These are phyloP conservation scores for Pichia californica DNA, from an alignment of 805 yeast species.

Conservation along the genomic window DNA sequence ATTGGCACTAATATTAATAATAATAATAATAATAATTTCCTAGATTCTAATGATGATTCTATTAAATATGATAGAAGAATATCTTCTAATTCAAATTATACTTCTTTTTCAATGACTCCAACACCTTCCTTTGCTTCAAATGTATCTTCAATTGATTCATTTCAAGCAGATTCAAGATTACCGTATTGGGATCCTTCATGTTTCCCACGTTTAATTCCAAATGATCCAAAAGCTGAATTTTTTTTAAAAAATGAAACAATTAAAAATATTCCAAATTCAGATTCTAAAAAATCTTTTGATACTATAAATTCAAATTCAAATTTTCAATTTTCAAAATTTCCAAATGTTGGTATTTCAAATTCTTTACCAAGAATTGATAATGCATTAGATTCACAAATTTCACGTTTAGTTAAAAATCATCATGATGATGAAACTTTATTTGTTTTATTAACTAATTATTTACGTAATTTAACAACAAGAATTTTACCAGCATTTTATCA, in stretches of 20 bases:
- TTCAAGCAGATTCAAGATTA: conserved; percentile 7
- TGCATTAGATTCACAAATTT: conserved; percentile 15
- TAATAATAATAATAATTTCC: too few species aligned
- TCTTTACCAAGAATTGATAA: conserved; percentile 21
- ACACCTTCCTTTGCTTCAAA: conserved; percentile 18
- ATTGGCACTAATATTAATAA: too few species aligned
- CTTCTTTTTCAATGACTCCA: conserved; percentile 30
- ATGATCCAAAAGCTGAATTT: not conserved
- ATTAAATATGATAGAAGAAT: not conserved
- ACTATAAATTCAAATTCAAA: not conserved
- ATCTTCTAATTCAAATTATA: not conserved
- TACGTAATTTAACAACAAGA: conserved; percentile 17
- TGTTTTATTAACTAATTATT: conserved; percentile 18
- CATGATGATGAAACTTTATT: conserved; percentile 28
- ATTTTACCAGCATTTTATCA: conserved; percentile 23
- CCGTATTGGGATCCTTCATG: conserved; percentile 15
- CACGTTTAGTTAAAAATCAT: conserved; percentile 17
- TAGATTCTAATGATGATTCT: not conserved
- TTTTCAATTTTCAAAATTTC: conserved; percentile 1
- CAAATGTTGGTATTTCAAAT: conserved; percentile 4
- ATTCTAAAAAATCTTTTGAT: not conserved
- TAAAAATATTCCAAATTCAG: too few species aligned
- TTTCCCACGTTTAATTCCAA: conserved; percentile 10
- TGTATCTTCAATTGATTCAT: conserved; percentile 9
- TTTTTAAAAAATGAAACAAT: not conserved